These are phyloP conservation scores for Ilyonectria robusta DNA, from an alignment of 2,329 filamentous ascomycete species.

Conservation along the genomic window DNA sequence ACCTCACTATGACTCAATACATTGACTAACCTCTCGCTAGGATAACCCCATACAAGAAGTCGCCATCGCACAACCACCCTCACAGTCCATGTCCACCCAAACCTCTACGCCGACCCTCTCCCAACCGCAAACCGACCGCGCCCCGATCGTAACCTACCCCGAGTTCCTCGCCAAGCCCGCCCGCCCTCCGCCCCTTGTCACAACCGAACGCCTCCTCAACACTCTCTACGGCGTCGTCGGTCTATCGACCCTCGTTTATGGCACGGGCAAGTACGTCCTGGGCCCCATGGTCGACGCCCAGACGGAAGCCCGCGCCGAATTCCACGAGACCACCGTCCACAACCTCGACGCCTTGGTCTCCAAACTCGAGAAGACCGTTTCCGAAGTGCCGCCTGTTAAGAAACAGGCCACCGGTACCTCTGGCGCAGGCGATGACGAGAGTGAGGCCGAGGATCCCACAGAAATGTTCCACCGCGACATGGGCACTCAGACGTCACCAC, in stretches of 20 bases:
- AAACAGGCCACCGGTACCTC: slow-evolving; percentile 33
- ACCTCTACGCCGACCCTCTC: slow-evolving; percentile 41
- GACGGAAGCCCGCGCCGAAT: slow-evolving; percentile 66
- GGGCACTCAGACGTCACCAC: slow-evolving; percentile 79
- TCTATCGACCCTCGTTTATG: slow-evolving; percentile 77
- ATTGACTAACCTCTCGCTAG: slow-evolving; percentile 16
- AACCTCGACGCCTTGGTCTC: slow-evolving; percentile 63
- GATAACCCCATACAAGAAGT: slow-evolving; percentile 23
- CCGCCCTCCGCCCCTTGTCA: slow-evolving; percentile 73
- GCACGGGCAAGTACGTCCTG: slow-evolving; percentile 77
- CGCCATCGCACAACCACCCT: slow-evolving; percentile 18
- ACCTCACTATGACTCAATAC: background rate
- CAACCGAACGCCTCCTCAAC: slow-evolving; percentile 70
- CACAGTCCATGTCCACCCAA: slow-evolving; percentile 30
- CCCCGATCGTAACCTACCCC: slow-evolving; percentile 78
- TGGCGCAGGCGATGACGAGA: slow-evolving; percentile 53
- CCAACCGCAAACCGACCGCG: slow-evolving; percentile 57
- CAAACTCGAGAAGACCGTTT: slow-evolving; percentile 71
- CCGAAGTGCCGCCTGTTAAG: slow-evolving; percentile 66
- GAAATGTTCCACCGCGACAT: slow-evolving; percentile 88
- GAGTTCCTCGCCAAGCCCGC: slow-evolving; percentile 75
- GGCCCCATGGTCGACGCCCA: slow-evolving; percentile 71
- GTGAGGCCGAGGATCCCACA: slow-evolving; percentile 74
- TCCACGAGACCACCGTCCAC: slow-evolving; percentile 63
- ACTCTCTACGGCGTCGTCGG: slow-evolving; percentile 71